A percentile compares a stretch with the other conserved stretches of the same genome.
Conservation (phyloP, 345 rosid species). For the Gossypium arboreum region DNA sequence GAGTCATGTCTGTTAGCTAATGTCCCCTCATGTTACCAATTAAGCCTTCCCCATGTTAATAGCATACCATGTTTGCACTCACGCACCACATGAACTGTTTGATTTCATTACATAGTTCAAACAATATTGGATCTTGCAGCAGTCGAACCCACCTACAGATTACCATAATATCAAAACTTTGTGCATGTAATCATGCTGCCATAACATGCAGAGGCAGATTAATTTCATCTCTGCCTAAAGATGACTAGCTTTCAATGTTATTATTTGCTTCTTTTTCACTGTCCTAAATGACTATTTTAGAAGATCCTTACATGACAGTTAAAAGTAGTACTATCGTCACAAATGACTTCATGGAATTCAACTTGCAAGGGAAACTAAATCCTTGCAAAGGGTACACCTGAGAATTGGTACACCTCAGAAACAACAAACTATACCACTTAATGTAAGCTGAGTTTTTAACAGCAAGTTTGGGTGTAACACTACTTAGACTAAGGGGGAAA, state of each 20-base stretch:
- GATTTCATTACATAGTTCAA: conserved; percentile 16
- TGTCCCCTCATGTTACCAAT: neutral
- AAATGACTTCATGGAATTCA: conserved; percentile 14
- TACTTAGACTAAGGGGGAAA: neutral
- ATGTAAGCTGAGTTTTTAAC: neutral
- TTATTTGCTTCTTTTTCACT: neutral
- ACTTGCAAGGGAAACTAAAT: conserved; percentile 13
- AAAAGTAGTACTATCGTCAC: conserved; percentile 8
- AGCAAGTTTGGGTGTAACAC: neutral
- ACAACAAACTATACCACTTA: neutral
- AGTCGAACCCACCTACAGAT: conserved; percentile 19
- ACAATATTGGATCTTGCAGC: conserved; percentile 3
- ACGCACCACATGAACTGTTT: neutral
- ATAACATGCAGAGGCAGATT: neutral
- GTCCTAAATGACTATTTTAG: conserved; percentile 8
- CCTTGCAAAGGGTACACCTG: conserved; percentile 58
- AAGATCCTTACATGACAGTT: conserved; percentile 4
- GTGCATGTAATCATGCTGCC: conserved; percentile 3
- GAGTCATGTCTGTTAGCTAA: neutral
- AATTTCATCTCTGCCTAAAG: conserved; percentile 8
- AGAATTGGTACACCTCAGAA: conserved; percentile 13
- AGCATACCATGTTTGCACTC: conserved; percentile 7
- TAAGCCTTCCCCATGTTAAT: neutral
- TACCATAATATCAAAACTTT: conserved; percentile 15
- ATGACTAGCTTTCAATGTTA: conserved; percentile 7